Percentiles rank a stretch among this genome's conserved stretches.
These are phyloP conservation scores for Themeda triandra DNA, from an alignment of 176 grass and related monocot genomes.

Conservation along the genomic window DNA sequence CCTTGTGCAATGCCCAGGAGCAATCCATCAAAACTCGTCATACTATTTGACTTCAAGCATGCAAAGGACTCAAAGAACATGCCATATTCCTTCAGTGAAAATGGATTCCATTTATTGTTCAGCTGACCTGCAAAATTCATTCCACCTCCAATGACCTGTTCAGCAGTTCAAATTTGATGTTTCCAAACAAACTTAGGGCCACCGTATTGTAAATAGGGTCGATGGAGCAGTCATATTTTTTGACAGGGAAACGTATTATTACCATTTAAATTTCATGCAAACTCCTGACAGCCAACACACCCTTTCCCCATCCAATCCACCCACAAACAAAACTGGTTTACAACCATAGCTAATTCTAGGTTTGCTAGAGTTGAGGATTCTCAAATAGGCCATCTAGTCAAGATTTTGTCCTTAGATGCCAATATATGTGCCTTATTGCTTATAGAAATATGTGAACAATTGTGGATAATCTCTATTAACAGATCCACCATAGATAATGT, in stretches of 20 bases:
- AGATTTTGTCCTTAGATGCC: not conserved
- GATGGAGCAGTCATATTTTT: not conserved
- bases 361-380: not conserved
- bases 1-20: constrained; percentile 59
- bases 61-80: constrained; percentile 12
- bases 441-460: not conserved
- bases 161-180: constrained; percentile 13
- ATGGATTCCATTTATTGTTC: constrained; percentile 62
- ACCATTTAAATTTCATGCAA: not conserved
- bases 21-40: constrained; percentile 40
- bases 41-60: constrained; percentile 28
- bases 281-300: not conserved
- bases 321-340: not conserved
- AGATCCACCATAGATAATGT: not conserved
- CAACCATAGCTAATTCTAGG: not conserved
- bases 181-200: not conserved
- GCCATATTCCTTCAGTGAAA: constrained; percentile 31
- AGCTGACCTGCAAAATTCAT: constrained; percentile 56
- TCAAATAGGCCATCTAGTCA: not conserved
- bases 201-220: not conserved
- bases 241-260: not conserved
- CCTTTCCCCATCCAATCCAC: not conserved
- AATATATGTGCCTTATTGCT: not conserved
- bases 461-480: not conserved
- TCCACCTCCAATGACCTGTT: constrained; percentile 54